These are phyloP conservation scores for Margaritispora aquatica DNA, from an alignment of 495 filamentous ascomycete species.

Conservation along the genomic window DNA sequence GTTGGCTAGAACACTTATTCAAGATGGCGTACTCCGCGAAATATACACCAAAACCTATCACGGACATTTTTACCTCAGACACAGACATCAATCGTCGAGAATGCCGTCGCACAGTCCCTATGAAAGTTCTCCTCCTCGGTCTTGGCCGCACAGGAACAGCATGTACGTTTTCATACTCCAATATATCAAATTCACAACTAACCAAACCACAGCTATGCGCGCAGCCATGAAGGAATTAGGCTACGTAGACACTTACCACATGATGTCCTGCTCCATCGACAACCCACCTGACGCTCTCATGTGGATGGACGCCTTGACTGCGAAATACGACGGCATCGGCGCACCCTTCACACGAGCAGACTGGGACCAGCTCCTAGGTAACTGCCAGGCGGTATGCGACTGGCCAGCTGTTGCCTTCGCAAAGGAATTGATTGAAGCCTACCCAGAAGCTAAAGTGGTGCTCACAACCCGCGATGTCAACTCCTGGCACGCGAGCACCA, in stretches of 20 bases:
- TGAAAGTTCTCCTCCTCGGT: conserved; percentile 59
- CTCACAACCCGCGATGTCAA: conserved; percentile 52
- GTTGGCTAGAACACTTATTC: neutral
- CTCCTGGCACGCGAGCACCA: conserved; percentile 37
- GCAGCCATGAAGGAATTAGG: conserved; percentile 54
- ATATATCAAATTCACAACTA: neutral
- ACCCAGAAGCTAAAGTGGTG: conserved; percentile 65
- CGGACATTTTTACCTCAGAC: conserved; percentile 44
- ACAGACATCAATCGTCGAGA: conserved; percentile 57
- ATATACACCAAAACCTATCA: conserved; percentile 28
- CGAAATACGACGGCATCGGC: conserved; percentile 56
- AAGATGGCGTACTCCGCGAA: conserved; percentile 27
- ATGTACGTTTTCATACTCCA: conserved; percentile 36
- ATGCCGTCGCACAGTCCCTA: conserved; percentile 57
- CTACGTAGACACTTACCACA: conserved; percentile 59
- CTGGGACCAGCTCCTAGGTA: conserved; percentile 61
- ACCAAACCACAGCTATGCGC: conserved; percentile 41
- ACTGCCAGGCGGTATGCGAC: conserved; percentile 59
- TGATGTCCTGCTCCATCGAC: conserved; percentile 58
- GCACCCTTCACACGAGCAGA: conserved; percentile 52
- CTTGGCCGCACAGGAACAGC: conserved; percentile 62
- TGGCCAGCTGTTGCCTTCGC: conserved; percentile 61
- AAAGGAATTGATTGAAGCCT: conserved; percentile 61
- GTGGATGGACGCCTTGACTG: conserved; percentile 60
- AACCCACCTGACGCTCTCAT: conserved; percentile 52